These are phyloP conservation scores for Yarrowia sp. DNA, from an alignment of 805 yeast genomes.

Conservation along the genomic window DNA sequence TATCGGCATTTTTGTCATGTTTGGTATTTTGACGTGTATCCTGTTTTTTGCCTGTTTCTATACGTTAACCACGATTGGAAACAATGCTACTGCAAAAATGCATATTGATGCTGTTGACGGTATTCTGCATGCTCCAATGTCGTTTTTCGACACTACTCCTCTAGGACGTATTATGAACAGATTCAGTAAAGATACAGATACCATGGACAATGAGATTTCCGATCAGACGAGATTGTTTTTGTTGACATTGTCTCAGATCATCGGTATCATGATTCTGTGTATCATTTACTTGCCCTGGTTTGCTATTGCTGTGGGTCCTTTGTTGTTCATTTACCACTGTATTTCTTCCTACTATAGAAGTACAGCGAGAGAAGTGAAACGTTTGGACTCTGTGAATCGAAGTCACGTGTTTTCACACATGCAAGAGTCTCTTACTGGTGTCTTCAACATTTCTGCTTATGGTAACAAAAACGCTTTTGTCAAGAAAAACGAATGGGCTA, in stretches of 20 bases:
- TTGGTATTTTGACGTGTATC: slow-evolving; percentile 53
- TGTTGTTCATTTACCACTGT: slow-evolving; percentile 45
- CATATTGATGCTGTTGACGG: slow-evolving; percentile 56
- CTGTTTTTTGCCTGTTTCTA: slow-evolving; percentile 46
- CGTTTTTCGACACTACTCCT: slow-evolving; percentile 74
- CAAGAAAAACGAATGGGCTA: slow-evolving; percentile 44
- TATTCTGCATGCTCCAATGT: slow-evolving; percentile 70
- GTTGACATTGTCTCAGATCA: slow-evolving; percentile 49
- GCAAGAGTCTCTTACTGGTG: slow-evolving; percentile 66
- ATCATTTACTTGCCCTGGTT: slow-evolving; percentile 66
- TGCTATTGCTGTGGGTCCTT: slow-evolving; percentile 57
- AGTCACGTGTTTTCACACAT: slow-evolving; percentile 67
- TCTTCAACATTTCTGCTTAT: slow-evolving; percentile 61
- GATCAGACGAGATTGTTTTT: slow-evolving; percentile 57
- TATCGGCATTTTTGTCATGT: slow-evolving; percentile 51
- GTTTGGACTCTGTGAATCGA: slow-evolving; percentile 67
- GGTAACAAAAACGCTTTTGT: slow-evolving; percentile 47
- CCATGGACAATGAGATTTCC: slow-evolving; percentile 64
- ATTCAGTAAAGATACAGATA: slow-evolving; percentile 77
- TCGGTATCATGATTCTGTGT: slow-evolving; percentile 59
- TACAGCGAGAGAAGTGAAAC: slow-evolving; percentile 67
- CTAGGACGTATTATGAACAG: slow-evolving; percentile 75
- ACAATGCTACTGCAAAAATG: slow-evolving; percentile 52
- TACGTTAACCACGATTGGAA: slow-evolving; percentile 43
- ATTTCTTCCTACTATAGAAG: slow-evolving; percentile 60